Evolutionary conservation across 108 stramenopile genomes (phyloP), one percentile per base, ranked within the genome.

Genomic region (Bacterosira constricta): DNA sequence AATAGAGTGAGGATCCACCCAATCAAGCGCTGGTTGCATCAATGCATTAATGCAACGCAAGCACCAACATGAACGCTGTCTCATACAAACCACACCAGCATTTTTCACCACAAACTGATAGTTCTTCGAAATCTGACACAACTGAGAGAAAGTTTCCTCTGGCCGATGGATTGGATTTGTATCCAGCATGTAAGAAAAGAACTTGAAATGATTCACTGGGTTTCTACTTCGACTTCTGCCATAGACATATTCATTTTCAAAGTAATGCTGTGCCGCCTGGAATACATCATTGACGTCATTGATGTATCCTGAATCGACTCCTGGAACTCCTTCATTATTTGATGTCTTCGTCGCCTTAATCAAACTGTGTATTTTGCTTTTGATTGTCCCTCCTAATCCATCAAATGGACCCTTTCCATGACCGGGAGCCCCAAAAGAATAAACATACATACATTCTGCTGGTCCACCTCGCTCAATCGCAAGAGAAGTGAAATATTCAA

Each of bases 321-420:
- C 44, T 1, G 64, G 6, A 11, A 66, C 18, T 9, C 51, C 52
- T 15, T 66, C 64, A 1, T 6, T 29, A 8, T 4, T 36, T 12
- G 53, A 21, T 1, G 46, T 51, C 52, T 50, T 29, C 11, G 64
- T 30, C 5, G 31, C 44, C 9, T 46, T 50, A 1, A 46, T 50
- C 52, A 53, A 36, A 1, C 23, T 25, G 36, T 66, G 47, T 3
- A 66, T 37, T 46, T 66, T 66, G 21, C 31, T 49, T n/a, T 50
- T 50, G 39, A 50, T 36, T 1, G 46, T 15, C 7, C 45, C 3
- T 8, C 47, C 64, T 15, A 66, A 7, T 11, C 64, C 10, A 66
- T 66, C 10, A 12, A 46, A 66, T 3, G 31, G 26, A 9, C 64
- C 64, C 17, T 66, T 66, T 1, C 64, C 46, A 32, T 66, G 64